These are phyloP conservation scores for Suillus ampliporus DNA, from an alignment of 768 basidiomycete genomes.

Conservation along the genomic window DNA sequence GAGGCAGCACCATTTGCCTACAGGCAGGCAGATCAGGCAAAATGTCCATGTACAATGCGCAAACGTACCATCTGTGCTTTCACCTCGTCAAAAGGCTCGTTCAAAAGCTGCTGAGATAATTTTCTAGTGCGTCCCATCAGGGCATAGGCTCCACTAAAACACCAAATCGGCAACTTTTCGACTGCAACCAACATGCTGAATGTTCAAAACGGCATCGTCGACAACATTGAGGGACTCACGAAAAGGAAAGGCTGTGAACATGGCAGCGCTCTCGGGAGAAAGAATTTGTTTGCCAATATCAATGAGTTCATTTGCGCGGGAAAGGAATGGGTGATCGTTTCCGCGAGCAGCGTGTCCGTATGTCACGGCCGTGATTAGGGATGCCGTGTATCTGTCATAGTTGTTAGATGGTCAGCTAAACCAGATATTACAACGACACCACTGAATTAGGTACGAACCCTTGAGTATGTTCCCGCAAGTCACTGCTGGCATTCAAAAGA, in stretches of 20 bases:
- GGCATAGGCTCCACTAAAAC: too few relatives aligned
- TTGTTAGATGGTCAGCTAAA: neutral
- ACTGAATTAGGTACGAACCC: neutral
- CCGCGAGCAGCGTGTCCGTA: neutral
- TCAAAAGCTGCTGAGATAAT: too few relatives aligned
- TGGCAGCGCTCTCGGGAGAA: neutral
- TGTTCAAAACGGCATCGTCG: too few relatives aligned
- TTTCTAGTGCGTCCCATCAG: too few relatives aligned
- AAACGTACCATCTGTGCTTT: too few relatives aligned
- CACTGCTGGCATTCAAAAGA: neutral
- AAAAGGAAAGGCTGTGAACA: neutral
- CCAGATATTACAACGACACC: neutral
- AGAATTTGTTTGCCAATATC: neutral
- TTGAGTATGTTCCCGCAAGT: neutral
- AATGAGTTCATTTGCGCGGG: neutral
- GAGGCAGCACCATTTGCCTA: too few relatives aligned
- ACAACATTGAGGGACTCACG: too few relatives aligned
- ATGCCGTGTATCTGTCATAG: neutral
- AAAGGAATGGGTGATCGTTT: neutral
- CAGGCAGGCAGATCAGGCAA: too few relatives aligned
- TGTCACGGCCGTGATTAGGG: neutral
- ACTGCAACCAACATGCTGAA: too few relatives aligned
- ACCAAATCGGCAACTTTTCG: too few relatives aligned
- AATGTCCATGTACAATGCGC: too few relatives aligned
- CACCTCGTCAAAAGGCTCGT: too few relatives aligned